Evolutionary conservation across 768 basidiomycete genomes (phyloP).

Genomic region (Pleurotus salmoneostramineus): DNA sequence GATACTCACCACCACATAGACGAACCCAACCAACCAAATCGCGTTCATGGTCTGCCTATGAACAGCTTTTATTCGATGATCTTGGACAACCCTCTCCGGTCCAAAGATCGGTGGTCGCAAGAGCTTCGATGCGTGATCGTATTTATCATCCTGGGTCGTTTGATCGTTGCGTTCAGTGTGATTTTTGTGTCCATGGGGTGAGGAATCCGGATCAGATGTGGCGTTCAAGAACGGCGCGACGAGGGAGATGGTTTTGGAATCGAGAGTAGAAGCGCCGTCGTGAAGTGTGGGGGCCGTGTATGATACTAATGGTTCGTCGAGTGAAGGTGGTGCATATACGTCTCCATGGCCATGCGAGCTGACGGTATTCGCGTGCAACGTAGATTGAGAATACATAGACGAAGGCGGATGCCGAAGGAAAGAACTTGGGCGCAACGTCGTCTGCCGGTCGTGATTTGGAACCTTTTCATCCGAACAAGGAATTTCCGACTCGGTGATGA

Average conservation of each 20-base stretch:
- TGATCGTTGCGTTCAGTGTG: background rate
- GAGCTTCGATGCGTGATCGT: slow-evolving; percentile 11
- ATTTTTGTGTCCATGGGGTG: background rate
- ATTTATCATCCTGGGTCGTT: background rate
- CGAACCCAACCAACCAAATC: slow-evolving; percentile 20
- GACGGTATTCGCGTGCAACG: background rate
- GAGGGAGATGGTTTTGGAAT: slow-evolving; percentile 2
- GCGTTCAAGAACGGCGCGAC: slow-evolving; percentile 1
- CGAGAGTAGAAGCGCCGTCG: slow-evolving; percentile 1
- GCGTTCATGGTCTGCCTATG: slow-evolving; percentile 27
- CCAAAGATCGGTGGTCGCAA: slow-evolving; percentile 32
- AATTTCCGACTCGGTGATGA: slow-evolving; percentile 1
- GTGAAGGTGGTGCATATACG: background rate
- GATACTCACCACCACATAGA: slow-evolving; percentile 16
- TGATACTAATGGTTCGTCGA: background rate
- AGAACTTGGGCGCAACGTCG: background rate
- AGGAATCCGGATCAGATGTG: background rate
- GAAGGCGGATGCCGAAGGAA: background rate
- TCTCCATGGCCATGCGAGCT: background rate
- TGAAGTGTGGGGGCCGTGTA: background rate
- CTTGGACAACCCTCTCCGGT: slow-evolving; percentile 32
- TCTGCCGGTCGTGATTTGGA: background rate
- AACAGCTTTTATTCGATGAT: slow-evolving; percentile 29
- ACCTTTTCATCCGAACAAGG: background rate
- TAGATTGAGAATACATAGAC: background rate